Percentiles rank a stretch among this genome's conserved stretches.
Evolutionary conservation across 2,329 filamentous ascomycete genomes (phyloP).

Genomic region (Hymenoscyphus fraxineus): DNA sequence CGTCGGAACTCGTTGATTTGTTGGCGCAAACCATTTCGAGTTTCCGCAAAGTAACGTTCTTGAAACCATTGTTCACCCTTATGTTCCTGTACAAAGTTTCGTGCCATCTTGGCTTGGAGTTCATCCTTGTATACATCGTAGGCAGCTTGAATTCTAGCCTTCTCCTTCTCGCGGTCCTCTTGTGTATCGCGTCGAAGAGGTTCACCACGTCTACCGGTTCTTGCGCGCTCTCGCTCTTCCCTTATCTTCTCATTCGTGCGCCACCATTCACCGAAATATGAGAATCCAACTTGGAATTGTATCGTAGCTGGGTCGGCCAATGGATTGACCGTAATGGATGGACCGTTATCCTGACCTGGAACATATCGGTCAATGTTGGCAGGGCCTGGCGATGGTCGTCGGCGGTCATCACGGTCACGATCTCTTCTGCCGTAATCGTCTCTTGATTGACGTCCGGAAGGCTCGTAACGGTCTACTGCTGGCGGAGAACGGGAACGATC

Average conservation of each 20-base stretch:
- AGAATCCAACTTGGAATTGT: constrained; percentile 79
- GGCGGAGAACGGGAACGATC: constrained; percentile 66
- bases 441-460: constrained; percentile 54
- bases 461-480: constrained; percentile 73
- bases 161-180: constrained; percentile 76
- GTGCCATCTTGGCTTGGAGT: constrained; percentile 74
- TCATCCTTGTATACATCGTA: constrained; percentile 67
- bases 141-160: constrained; percentile 69
- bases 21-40: constrained; percentile 68
- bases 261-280: constrained; percentile 86
- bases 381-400: constrained; percentile 55
- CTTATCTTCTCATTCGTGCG: constrained; percentile 77
- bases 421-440: constrained; percentile 58
- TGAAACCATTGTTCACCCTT: constrained; percentile 98
- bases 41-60: constrained; percentile 85
- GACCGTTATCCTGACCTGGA: constrained; percentile 61
- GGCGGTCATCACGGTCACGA: constrained; percentile 53
- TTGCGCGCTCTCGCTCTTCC: constrained; percentile 70
- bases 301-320: constrained; percentile 68
- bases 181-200: constrained; percentile 60
- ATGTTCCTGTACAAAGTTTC: constrained; percentile 84
- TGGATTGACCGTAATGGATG: constrained; percentile 58
- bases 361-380: constrained; percentile 82
- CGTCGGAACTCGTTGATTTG: constrained; percentile 78
- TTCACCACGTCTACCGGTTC: constrained; percentile 65